Percentiles rank a stretch among this genome's conserved stretches.
Conservation (phyloP, 202 grass and related monocot genomes). For the Hordeum pubiflorum region DNA sequence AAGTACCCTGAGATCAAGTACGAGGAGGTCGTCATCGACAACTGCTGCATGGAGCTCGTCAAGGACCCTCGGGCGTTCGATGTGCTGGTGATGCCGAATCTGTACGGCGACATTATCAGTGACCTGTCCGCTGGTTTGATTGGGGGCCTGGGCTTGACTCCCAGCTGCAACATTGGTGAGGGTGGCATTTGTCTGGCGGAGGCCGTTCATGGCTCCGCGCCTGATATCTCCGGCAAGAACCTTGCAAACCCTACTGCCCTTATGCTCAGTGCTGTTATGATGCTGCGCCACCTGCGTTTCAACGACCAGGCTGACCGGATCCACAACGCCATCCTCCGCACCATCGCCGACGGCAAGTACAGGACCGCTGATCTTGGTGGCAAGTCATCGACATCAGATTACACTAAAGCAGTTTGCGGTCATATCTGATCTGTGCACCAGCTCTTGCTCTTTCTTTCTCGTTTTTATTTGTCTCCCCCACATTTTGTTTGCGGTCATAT, state of each 20-base stretch:
- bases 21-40: conserved; percentile 96
- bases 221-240: conserved; percentile 96
- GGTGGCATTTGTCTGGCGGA: conserved; percentile 84
- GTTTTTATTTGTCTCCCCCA: conserved; percentile 1
- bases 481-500: neutral
- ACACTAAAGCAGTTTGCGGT: conserved; percentile 81
- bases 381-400: conserved; percentile 62
- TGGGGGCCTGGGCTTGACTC: conserved; percentile 86
- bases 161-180: conserved; percentile 96
- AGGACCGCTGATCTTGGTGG: conserved; percentile 80
- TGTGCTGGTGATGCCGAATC: conserved; percentile 94
- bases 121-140: conserved; percentile 96
- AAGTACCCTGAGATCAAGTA: conserved; percentile 91
- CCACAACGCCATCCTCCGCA: conserved; percentile 72
- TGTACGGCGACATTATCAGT: conserved; percentile 97
- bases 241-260: conserved; percentile 91
- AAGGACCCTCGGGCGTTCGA: conserved; percentile 84
- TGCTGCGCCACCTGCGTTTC: conserved; percentile 76
- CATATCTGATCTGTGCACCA: conserved; percentile 41
- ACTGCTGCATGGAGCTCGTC: conserved; percentile 97
- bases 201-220: conserved; percentile 93
- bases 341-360: conserved; percentile 70
- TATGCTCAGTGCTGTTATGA: conserved; percentile 89
- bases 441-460: neutral
- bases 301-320: conserved; percentile 72